Evolutionary conservation across 352 stramenopile genomes (phyloP), one percentile per base, ranked within the genome.

Genomic region (Phytophthora meadii): DNA sequence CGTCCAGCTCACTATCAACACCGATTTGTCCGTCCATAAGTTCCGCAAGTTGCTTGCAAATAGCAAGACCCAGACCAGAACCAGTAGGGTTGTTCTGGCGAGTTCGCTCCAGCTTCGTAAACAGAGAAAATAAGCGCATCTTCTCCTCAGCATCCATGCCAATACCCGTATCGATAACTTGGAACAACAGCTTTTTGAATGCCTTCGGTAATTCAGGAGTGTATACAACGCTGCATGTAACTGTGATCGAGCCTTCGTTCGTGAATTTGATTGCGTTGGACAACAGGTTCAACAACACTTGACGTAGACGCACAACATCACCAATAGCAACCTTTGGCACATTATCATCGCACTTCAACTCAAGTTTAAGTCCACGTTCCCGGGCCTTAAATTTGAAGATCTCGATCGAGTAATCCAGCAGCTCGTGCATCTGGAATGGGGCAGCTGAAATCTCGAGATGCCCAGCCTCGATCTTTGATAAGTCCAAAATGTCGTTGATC

Each of bases 391-490:
- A 93, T 54, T 93, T 87, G 74, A 98, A 97, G 36, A 95, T 93
- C 44, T 98, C 92, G 39, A 93, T 86, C 4, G 90, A 89, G 46
- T 96, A 93, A 45, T 98, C 90, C 5, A 94, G 59, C 15, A 90
- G 37, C 11, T 95, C 88, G 53, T 88, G 69, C 69, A 95, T 85
- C 37, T 92, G 74, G 54, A 97, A 97, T 0, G 85, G 85, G 0
- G 92, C 90, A 12, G 82, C 74, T 28, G 96, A 92, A 17, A 97
- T 89, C 50, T 97, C 89, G 28, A 98, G 70, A 46, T 98, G 88
- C 0, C 94, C 94, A 54, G 90, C 90, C 72, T 98, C 94, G 28
- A 98, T 94, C 70, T 98, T 98, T 19, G 87, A 97, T 65, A 97
- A 82, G 55, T 98, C 92, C 14, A 98, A 49, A 34, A 98, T 92